Evolutionary conservation across 1,284 basidiomycete genomes (phyloP), one percentile per base, ranked within the genome.

Genomic region (Sanghuangporus baumii): DNA sequence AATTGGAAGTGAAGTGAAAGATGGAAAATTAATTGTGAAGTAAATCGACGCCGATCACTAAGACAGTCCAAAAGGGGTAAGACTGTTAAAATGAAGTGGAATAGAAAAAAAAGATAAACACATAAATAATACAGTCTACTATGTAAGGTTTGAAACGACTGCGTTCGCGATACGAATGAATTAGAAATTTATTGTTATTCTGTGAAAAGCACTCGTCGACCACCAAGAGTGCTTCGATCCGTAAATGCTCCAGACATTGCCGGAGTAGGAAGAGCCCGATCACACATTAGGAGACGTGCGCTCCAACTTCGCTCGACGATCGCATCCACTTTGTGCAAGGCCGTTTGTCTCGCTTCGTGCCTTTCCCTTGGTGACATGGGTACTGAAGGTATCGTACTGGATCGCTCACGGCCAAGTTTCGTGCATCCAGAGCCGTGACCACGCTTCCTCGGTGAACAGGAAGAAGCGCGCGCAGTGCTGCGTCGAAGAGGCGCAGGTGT

Each of bases 291-390:
- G 40, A 60, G 36, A 26, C 63, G 58, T 23, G 52, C 38, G 37
- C 59, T 52, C 59, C 59, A 64, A 9, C 58, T 52, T 31, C 41
- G 52, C 52, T 26, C 47, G 6, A 65, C 63, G 11, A 65, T 65
- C 18, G 47, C 60, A 8, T 61, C 60, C 14, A 65, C 63, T 43
- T 54, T 61, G 31, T 65, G 50, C 16, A 65, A 51, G 4, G 63
- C 63, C 23, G 60, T 31, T 16, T 36, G 41, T 20, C 55, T 55
- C 46, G 60, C 55, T 31, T 65, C 63, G 40, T 54, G 58, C 23
- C 60, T 46, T 31, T 65, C 59, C 46, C 61, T 65, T 2, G 60
- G 59, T 14, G 59, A 58, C 31, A 48, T 58, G 7, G 52, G 59
- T 34, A n/a, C 34, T 11, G 59, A 40, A 23, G 62, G 55, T 12